Conservation (phyloP, 1,284 basidiomycete species). For the Pseudozyma tsukubaensis region DNA sequence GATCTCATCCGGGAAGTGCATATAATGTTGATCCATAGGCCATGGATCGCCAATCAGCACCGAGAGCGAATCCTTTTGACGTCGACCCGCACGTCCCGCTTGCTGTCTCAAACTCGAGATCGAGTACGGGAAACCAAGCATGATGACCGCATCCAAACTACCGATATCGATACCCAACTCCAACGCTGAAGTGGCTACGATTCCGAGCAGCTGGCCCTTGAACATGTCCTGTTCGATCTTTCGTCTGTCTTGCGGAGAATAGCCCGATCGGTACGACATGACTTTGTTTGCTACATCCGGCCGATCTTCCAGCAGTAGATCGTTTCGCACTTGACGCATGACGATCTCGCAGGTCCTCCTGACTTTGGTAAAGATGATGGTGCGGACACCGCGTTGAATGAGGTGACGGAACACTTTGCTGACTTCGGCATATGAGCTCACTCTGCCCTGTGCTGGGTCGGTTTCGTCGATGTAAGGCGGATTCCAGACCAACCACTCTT, state of each 20-base stretch:
- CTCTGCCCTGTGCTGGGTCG: slow-evolving; percentile 75
- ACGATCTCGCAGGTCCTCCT: slow-evolving; percentile 84
- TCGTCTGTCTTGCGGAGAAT: slow-evolving; percentile 78
- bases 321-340: slow-evolving; percentile 81
- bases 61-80: slow-evolving; percentile 83
- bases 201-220: slow-evolving; percentile 80
- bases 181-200: slow-evolving; percentile 89
- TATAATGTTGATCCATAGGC: slow-evolving; percentile 83
- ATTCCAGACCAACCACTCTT: slow-evolving; percentile 73
- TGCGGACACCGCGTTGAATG: slow-evolving; percentile 82
- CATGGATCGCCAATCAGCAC: slow-evolving; percentile 80
- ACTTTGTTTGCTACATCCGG: slow-evolving; percentile 81
- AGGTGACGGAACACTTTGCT: slow-evolving; percentile 81
- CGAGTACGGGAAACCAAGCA: slow-evolving; percentile 83
- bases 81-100: slow-evolving; percentile 85
- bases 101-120: slow-evolving; percentile 80
- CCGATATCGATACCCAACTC: slow-evolving; percentile 93
- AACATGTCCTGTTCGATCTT: slow-evolving; percentile 88
- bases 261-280: slow-evolving; percentile 86
- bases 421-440: slow-evolving; percentile 79
- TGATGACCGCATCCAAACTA: slow-evolving; percentile 85
- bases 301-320: slow-evolving; percentile 80
- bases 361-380: slow-evolving; percentile 89
- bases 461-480: slow-evolving; percentile 76
- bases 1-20: slow-evolving; percentile 74